Conservation (phyloP, 2,329 filamentous ascomycete genomes). For the Xylaria polymorpha region DNA sequence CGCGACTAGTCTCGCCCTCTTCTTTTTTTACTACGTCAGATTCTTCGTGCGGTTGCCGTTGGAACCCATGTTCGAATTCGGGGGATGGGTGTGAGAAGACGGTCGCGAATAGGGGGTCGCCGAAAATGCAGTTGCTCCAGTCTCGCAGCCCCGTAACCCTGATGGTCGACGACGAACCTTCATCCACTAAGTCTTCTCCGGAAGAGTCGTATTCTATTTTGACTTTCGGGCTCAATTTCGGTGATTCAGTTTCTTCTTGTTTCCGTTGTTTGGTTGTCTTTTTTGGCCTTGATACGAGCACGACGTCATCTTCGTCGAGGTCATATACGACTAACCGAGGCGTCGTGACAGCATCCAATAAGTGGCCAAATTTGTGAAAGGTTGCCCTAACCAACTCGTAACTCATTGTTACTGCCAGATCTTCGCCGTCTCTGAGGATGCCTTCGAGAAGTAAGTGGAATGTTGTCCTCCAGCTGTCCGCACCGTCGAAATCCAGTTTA, state of each 20-base stretch:
- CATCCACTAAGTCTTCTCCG: constrained; percentile 14
- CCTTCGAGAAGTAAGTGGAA: constrained; percentile 68
- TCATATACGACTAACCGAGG: constrained; percentile 68
- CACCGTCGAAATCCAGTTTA: constrained; percentile 43
- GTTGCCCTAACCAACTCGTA: constrained; percentile 66
- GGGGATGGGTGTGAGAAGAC: constrained; percentile 60
- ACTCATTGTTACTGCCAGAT: constrained; percentile 67
- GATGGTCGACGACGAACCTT: constrained; percentile 41
- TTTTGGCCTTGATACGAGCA: constrained; percentile 55
- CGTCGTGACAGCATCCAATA: constrained; percentile 64
- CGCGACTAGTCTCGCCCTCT: constrained; percentile 30
- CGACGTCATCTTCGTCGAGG: constrained; percentile 61
- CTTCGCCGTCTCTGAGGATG: constrained; percentile 69
- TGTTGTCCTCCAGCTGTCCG: constrained; percentile 64
- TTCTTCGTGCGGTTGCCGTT: constrained; percentile 1
- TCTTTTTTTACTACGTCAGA: constrained; percentile 5
- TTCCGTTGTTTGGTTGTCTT: constrained; percentile 21
- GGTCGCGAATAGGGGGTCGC: constrained; percentile 66
- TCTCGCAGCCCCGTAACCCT: constrained; percentile 64
- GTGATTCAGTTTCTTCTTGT: constrained; percentile 31
- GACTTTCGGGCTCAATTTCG: not conserved
- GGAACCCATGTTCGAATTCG: constrained; percentile 62
- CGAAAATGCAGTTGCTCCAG: constrained; percentile 70
- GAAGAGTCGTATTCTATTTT: constrained; percentile 20
- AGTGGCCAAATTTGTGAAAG: constrained; percentile 60